A percentile compares a stretch with the other conserved stretches of the same genome.
Evolutionary conservation across 2,329 filamentous ascomycete genomes (phyloP).

Genomic region (Paecilomyces fulvus): DNA sequence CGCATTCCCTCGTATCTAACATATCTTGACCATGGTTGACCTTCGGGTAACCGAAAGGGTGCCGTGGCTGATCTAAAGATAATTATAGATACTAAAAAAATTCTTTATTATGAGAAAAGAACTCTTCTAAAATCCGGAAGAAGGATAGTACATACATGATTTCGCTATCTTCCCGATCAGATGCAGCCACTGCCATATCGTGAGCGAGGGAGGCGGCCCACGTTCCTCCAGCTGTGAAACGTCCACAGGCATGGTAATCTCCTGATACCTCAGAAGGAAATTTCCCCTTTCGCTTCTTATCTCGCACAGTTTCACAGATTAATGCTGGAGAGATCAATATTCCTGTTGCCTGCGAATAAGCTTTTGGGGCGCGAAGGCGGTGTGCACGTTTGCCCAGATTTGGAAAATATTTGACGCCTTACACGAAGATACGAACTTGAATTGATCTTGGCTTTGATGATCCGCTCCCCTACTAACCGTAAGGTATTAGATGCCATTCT

Average conservation of each 20-base stretch:
- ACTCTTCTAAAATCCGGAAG: not conserved
- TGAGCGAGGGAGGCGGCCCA: not conserved
- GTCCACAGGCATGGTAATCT: not conserved
- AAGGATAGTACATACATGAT: conserved; percentile 1
- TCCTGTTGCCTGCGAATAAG: not conserved
- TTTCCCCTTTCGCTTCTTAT: not conserved
- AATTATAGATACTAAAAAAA: not conserved
- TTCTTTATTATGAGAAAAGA: not conserved
- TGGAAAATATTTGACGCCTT: not conserved
- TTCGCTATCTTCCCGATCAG: conserved; percentile 3
- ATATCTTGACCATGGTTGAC: not conserved
- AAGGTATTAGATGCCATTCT: not conserved
- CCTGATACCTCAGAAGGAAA: not conserved
- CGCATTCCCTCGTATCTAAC: conserved; percentile 4
- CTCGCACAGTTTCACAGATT: not conserved
- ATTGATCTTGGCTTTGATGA: not conserved
- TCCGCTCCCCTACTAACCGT: not conserved
- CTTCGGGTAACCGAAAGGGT: not conserved
- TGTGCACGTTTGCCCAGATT: not conserved
- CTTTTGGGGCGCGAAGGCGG: not conserved
- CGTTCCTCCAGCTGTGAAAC: not conserved
- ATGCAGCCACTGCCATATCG: conserved; percentile 1
- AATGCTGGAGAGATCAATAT: not conserved
- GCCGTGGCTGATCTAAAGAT: not conserved
- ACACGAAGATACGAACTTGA: not conserved